Conservation (phyloP, 768 basidiomycete species). For the Russula emetica region DNA sequence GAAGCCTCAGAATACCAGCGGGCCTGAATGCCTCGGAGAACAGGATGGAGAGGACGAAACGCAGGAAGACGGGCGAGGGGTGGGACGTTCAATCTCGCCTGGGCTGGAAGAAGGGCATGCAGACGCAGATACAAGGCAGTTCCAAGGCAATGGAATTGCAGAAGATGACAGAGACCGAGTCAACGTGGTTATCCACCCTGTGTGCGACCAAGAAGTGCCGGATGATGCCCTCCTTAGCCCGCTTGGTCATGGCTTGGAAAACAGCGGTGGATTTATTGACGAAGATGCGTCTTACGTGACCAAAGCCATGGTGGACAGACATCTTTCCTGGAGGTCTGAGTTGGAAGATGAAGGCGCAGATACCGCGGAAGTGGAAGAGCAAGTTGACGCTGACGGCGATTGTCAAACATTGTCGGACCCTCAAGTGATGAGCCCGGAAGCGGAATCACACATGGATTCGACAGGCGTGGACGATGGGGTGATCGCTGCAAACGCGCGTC, state of each 20-base stretch:
- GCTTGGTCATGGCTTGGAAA: background rate
- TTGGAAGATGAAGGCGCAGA: background rate
- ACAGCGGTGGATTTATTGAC: background rate
- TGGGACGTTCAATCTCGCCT: background rate
- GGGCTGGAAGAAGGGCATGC: background rate
- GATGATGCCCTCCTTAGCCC: background rate
- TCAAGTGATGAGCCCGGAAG: background rate
- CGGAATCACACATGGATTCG: background rate
- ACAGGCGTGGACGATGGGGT: background rate
- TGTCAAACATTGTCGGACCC: background rate
- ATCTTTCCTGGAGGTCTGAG: background rate
- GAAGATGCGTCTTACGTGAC: background rate
- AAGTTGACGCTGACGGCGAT: background rate
- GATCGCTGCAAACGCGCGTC: background rate
- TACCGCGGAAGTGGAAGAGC: conserved; percentile 7
- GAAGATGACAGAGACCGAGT: background rate
- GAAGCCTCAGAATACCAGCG: background rate
- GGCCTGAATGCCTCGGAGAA: background rate
- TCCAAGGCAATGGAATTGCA: background rate
- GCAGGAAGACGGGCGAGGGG: background rate
- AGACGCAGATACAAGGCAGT: background rate
- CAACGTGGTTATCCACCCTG: background rate
- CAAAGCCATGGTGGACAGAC: background rate
- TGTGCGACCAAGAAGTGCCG: background rate
- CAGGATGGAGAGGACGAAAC: background rate